These are phyloP conservation scores for Lichina pygmaea DNA, from an alignment of 495 filamentous ascomycete genomes.

Conservation along the genomic window DNA sequence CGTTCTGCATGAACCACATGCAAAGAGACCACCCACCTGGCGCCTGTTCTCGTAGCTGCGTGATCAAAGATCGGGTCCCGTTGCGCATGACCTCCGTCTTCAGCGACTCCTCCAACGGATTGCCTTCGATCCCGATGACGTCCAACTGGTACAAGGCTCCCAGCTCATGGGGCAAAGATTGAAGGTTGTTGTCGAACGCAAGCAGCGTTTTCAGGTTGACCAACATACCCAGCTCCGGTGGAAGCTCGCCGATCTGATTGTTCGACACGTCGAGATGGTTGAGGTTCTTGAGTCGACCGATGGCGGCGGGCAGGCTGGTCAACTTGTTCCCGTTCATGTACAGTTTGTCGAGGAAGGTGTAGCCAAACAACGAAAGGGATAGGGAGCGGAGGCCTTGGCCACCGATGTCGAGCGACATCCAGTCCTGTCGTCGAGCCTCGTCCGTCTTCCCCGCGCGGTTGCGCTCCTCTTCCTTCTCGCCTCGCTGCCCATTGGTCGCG, in stretches of 20 bases:
- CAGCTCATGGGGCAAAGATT: slow-evolving; percentile 56
- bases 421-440: slow-evolving; percentile 44
- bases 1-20: neutral
- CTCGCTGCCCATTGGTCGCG: slow-evolving; percentile 10
- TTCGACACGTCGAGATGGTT: slow-evolving; percentile 62
- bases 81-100: slow-evolving; percentile 59
- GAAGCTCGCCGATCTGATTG: slow-evolving; percentile 61
- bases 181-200: slow-evolving; percentile 73
- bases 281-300: slow-evolving; percentile 57
- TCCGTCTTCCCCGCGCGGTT: slow-evolving; percentile 29
- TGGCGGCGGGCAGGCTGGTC: slow-evolving; percentile 39
- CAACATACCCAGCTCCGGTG: slow-evolving; percentile 88
- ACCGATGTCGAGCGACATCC: slow-evolving; percentile 77
- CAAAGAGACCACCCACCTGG: slow-evolving; percentile 30
- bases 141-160: slow-evolving; percentile 70
- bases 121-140: slow-evolving; percentile 75
- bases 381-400: slow-evolving; percentile 75
- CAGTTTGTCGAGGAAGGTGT: slow-evolving; percentile 64
- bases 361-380: slow-evolving; percentile 51
- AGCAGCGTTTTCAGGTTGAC: slow-evolving; percentile 54
- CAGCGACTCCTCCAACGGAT: slow-evolving; percentile 44
- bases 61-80: slow-evolving; percentile 64
- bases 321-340: slow-evolving; percentile 84
- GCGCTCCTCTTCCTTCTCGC: slow-evolving; percentile 34
- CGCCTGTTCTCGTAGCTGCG: slow-evolving; percentile 52